phyloP scores from a whole-genome alignment of 208 protist genomes.

The Leishmania amazonensis region DNA sequence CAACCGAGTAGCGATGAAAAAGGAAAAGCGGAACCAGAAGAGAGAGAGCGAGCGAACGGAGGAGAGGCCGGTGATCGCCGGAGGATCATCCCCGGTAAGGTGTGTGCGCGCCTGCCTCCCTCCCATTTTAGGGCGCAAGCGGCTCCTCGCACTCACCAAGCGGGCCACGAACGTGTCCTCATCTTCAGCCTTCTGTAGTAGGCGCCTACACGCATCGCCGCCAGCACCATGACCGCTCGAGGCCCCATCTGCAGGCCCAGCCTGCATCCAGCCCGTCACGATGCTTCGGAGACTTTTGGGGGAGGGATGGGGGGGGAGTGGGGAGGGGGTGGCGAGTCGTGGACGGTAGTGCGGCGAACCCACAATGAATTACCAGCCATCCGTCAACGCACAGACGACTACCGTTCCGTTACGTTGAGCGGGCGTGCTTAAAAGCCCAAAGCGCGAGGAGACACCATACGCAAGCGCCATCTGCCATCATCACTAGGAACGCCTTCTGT shows the following conservation, averaged over 20 bases:
- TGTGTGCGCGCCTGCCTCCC: slow-evolving; percentile 8
- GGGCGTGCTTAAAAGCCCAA: background rate
- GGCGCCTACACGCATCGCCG: too few relatives aligned
- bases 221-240: too few relatives aligned
- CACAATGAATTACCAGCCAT: background rate
- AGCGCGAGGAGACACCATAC: background rate
- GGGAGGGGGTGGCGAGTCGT: background rate
- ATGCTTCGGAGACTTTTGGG: too few relatives aligned
- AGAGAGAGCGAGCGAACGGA: background rate
- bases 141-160: too few relatives aligned
- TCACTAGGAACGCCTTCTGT: background rate
- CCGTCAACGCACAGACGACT: background rate
- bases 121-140: background rate
- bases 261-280: too few relatives aligned
- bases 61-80: background rate
- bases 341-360: background rate
- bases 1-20: background rate
- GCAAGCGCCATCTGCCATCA: background rate
- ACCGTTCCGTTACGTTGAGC: background rate
- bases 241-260: too few relatives aligned
- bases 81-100: background rate
- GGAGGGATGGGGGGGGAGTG: background rate
- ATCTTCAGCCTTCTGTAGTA: too few relatives aligned
- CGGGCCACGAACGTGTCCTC: too few relatives aligned
- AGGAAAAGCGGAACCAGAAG: background rate